Evolutionary conservation across 805 yeast genomes (phyloP).

Genomic region (Kuraishia piskuri): DNA sequence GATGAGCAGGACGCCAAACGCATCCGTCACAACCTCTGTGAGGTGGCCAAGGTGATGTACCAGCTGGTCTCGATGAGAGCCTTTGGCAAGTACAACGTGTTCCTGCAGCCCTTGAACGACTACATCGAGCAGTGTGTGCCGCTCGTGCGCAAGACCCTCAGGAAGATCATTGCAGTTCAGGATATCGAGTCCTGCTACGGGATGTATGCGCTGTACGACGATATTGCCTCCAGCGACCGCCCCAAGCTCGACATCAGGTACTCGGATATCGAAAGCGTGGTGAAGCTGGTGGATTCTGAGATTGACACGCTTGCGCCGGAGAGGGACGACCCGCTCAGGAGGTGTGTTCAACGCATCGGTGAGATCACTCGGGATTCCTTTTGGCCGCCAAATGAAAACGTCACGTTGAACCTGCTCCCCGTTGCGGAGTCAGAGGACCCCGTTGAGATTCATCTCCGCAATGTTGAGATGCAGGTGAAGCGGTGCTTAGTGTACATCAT

Average conservation of each 20-base stretch:
- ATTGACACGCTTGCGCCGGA: constrained; percentile 35
- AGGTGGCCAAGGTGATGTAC: constrained; percentile 47
- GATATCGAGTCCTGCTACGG: constrained; percentile 53
- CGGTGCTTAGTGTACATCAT: constrained; percentile 75
- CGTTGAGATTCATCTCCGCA: constrained; percentile 47
- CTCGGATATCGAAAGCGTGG: constrained; percentile 35
- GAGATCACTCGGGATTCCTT: too few relatives aligned
- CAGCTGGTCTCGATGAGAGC: constrained; percentile 65
- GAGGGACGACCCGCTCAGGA: constrained; percentile 35
- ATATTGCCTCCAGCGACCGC: constrained; percentile 41
- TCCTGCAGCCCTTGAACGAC: constrained; percentile 73
- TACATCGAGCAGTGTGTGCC: constrained; percentile 47
- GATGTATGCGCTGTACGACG: constrained; percentile 54
- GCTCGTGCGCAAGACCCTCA: constrained; percentile 35
- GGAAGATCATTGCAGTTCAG: constrained; percentile 40
- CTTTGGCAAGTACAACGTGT: constrained; percentile 53
- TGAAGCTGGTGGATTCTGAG: constrained; percentile 32
- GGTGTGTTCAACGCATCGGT: constrained; percentile 3
- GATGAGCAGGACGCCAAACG: constrained; percentile 17
- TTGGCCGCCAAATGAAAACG: background rate
- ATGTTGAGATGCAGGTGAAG: constrained; percentile 69
- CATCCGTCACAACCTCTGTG: constrained; percentile 39
- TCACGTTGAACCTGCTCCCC: constrained; percentile 16
- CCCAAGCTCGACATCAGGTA: constrained; percentile 36
- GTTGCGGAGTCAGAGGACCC: constrained; percentile 34